Evolutionary conservation across 768 basidiomycete genomes (phyloP), one percentile per base, ranked within the genome.

Genomic region (Amanita phalloides): DNA sequence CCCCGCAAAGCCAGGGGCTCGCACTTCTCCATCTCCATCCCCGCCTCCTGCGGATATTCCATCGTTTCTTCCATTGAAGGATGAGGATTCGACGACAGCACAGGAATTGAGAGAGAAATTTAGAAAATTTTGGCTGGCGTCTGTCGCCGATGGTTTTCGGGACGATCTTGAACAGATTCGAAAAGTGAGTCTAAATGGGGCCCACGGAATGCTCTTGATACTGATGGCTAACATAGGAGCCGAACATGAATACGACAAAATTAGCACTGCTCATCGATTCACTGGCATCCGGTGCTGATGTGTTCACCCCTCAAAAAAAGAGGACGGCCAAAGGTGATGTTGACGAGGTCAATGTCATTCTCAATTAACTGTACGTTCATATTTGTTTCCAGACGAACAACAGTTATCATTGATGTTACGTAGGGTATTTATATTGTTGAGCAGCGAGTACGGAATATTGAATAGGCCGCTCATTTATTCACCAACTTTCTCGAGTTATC

Each of bases 101-200:
- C 67, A 74, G 41, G 61, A 63, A 6, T 62, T 90, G 61, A 82
- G 80, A 59, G 78, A 78, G 32, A 77, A 72, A 41, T 92, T 92
- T 63, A 71, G 83, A 51, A 82, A 83, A 63, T 91, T 92, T 60
- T 92, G 90, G 90, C 90, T 92, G 88, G 68, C 79, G 2, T 79
- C 84, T 0, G 75, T 91, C 6, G 86, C 82, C 1, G 86, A 90
- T 62, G 88, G 79, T 9, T 93, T 92, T 66, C 78, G 77, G 55
- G 82, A 86, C 43, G 90, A 92, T 63, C 70, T 92, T n/a, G 87
- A 90, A 58, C 75, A 82, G 59, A 82, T 92, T 59, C 79, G 84
- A 30, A 87, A 90, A 75, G 90, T 86, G 48, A 36, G 75, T 64
- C n/a, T 2, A 10, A 2, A 8, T 17, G 17, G 28, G 36, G 35